A percentile compares a stretch with the other conserved stretches of the same genome.
phyloP scores from a whole-genome alignment of 2,329 filamentous ascomycete genomes.

The Ceratocystis alfenasii region DNA sequence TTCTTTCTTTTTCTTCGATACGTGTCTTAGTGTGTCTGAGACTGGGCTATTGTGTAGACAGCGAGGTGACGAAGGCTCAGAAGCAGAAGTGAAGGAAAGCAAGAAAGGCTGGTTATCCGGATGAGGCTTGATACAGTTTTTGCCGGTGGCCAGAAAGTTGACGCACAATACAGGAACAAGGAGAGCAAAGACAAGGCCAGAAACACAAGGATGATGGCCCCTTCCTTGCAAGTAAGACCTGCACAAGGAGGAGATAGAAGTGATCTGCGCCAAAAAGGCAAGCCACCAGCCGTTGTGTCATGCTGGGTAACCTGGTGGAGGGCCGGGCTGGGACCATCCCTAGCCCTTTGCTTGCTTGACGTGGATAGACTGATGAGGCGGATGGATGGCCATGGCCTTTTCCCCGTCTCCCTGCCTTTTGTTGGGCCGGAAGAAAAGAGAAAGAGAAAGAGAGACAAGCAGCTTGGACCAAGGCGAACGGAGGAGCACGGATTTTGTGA shows the following conservation, averaged over 20 bases:
- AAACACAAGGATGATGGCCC: not conserved
- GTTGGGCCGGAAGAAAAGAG: not conserved
- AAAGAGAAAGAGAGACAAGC: not conserved
- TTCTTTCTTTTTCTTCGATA: too few relatives aligned
- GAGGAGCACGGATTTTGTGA: not conserved
- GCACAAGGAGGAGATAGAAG: not conserved
- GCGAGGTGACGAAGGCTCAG: too few relatives aligned
- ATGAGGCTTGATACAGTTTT: not conserved
- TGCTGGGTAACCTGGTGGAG: not conserved
- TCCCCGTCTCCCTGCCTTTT: too few relatives aligned
- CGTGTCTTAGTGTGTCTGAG: too few relatives aligned
- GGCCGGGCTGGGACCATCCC: too few relatives aligned
- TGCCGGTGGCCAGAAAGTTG: not conserved
- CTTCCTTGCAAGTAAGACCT: constrained; percentile 2
- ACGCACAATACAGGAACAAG: not conserved
- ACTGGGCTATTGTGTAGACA: too few relatives aligned
- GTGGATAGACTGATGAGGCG: not conserved
- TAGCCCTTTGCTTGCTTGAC: not conserved
- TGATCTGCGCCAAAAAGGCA: constrained; percentile 9
- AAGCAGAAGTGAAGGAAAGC: constrained; percentile 1
- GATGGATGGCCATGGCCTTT: not conserved
- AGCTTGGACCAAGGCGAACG: not conserved
- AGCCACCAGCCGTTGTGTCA: constrained; percentile 4
- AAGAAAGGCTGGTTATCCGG: not conserved
- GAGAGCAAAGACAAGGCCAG: not conserved